phyloP scores from a whole-genome alignment of 1,284 basidiomycete genomes.

The Mycosarcoma maydis region DNA sequence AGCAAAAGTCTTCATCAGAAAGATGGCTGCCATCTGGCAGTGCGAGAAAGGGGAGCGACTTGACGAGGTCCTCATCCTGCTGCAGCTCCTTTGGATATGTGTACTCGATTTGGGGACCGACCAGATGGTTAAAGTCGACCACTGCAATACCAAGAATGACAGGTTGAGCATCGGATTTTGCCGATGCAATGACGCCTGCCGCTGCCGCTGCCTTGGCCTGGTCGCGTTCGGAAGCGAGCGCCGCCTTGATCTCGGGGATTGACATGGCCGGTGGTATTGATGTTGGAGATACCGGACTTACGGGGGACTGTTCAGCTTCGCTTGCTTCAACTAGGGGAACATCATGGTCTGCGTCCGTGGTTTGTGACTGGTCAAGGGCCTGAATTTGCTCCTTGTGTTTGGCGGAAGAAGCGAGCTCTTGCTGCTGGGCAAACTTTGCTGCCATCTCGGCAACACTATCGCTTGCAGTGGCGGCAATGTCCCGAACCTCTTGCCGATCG shows the following conservation, averaged over 20 bases:
- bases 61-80: conserved; percentile 58
- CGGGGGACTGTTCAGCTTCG: not conserved
- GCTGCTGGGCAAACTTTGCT: not conserved
- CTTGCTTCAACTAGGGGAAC: not conserved
- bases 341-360: not conserved
- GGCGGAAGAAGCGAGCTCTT: not conserved
- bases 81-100: conserved; percentile 55
- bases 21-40: conserved; percentile 96
- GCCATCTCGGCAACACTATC: too few species aligned
- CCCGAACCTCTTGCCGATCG: too few species aligned
- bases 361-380: not conserved
- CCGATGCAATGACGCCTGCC: not conserved
- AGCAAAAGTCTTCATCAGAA: conserved; percentile 93
- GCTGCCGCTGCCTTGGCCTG: conserved; percentile 32
- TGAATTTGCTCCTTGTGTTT: not conserved
- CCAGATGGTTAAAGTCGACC: conserved; percentile 66
- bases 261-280: conserved; percentile 34
- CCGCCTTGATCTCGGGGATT: conserved; percentile 45
- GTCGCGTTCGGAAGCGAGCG: conserved; percentile 33
- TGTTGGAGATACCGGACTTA: conserved; percentile 11
- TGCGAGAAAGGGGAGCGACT: conserved; percentile 89
- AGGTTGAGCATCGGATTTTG: not conserved
- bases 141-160: conserved; percentile 64
- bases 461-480: too few species aligned
- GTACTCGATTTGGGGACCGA: conserved; percentile 65